Evolutionary conservation across 768 basidiomycete species (phyloP).

Genomic region (Amanita subjunquillea): DNA sequence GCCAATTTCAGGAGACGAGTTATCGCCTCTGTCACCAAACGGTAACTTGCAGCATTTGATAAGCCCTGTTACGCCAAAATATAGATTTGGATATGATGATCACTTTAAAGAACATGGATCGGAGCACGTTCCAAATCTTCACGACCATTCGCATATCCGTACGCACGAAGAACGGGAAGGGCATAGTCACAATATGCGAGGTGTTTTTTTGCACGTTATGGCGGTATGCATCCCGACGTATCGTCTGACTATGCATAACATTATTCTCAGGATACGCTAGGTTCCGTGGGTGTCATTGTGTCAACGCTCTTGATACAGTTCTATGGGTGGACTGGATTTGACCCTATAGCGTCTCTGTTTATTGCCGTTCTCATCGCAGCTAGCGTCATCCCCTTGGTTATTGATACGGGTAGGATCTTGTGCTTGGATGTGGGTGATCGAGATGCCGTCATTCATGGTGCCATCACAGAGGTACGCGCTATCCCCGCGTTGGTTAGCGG

Average conservation of each 20-base stretch:
- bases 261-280: conserved; percentile 69
- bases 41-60: conserved; percentile 14
- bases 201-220: conserved; percentile 96
- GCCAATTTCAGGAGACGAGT: conserved; percentile 1
- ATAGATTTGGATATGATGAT: conserved; percentile 42
- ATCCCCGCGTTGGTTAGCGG: not conserved
- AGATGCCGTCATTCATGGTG: conserved; percentile 41
- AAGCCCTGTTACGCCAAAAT: conserved; percentile 59
- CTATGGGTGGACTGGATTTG: conserved; percentile 98
- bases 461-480: conserved; percentile 50
- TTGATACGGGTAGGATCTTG: conserved; percentile 86
- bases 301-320: conserved; percentile 92
- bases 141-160: conserved; percentile 42
- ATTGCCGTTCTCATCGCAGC: conserved; percentile 93
- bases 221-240: conserved; percentile 41
- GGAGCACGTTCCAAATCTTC: conserved; percentile 26
- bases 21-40: conserved; percentile 14
- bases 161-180: conserved; percentile 48
- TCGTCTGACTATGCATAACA: not conserved
- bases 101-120: conserved; percentile 38
- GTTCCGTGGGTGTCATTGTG: conserved; percentile 95
- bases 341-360: conserved; percentile 94
- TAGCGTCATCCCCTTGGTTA: conserved; percentile 89
- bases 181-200: conserved; percentile 98
- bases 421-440: conserved; percentile 74